Conservation (phyloP, 768 basidiomycete genomes). For the Podaxis rugospora region DNA sequence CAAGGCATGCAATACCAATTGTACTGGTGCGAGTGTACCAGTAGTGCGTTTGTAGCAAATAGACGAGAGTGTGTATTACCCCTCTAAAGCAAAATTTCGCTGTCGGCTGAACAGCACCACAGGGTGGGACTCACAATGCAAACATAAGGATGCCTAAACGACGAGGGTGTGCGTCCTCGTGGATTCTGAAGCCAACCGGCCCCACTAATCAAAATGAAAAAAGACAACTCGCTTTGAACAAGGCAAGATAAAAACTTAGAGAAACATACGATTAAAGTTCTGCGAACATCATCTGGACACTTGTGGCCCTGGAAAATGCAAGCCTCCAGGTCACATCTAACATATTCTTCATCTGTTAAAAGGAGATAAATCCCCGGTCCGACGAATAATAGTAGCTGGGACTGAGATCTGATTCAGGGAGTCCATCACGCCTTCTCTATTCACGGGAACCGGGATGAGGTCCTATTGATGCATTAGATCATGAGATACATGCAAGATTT, state of each 20-base stretch:
- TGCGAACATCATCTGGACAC: slow-evolving; percentile 17
- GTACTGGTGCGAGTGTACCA: slow-evolving; percentile 31
- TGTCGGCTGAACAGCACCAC: too few relatives aligned
- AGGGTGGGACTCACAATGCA: slow-evolving; percentile 15
- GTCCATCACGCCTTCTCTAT: slow-evolving; percentile 23
- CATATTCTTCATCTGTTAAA: slow-evolving; percentile 16
- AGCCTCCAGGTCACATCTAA: slow-evolving; percentile 31
- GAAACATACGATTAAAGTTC: slow-evolving; percentile 22
- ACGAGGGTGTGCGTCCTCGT: slow-evolving; percentile 26
- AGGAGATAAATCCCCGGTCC: not conserved
- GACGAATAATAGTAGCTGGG: not conserved
- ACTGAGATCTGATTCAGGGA: not conserved
- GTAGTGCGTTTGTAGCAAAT: slow-evolving; percentile 21
- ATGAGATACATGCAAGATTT: not conserved
- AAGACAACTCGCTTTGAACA: too few relatives aligned
- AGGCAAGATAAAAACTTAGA: not conserved
- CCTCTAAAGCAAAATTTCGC: slow-evolving; percentile 9
- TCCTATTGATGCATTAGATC: slow-evolving; percentile 18
- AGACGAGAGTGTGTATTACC: slow-evolving; percentile 2
- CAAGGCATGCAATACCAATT: slow-evolving; percentile 25
- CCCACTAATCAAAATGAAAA: slow-evolving; percentile 18
- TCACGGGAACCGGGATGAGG: slow-evolving; percentile 26
- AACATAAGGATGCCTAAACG: slow-evolving; percentile 10
- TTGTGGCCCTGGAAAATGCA: slow-evolving; percentile 22
- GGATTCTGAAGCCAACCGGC: slow-evolving; percentile 21